A percentile compares a stretch with the other conserved stretches of the same genome.
phyloP scores from a whole-genome alignment of 768 basidiomycete genomes.

The Pisolithus albus region DNA sequence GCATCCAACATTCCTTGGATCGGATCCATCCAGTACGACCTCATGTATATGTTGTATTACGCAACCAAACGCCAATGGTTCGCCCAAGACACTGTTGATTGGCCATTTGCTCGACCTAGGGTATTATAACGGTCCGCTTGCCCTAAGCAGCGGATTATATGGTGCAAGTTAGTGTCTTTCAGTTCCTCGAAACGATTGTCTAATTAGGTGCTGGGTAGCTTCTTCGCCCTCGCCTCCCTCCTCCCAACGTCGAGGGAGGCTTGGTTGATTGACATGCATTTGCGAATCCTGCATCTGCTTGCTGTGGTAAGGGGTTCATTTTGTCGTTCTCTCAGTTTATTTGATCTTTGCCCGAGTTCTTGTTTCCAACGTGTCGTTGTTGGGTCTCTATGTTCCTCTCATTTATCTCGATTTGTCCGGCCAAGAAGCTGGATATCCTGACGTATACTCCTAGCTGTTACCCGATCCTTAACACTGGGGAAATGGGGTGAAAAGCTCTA shows the following conservation, averaged over 20 bases:
- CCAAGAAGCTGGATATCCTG: slow-evolving; percentile 3
- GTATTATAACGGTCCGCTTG: slow-evolving; percentile 7
- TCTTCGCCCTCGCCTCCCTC: slow-evolving; percentile 40
- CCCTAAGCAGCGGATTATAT: slow-evolving; percentile 1
- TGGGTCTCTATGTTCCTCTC: slow-evolving; percentile 1
- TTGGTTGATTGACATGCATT: slow-evolving; percentile 48
- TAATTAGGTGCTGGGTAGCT: slow-evolving; percentile 5
- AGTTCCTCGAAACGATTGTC: slow-evolving; percentile 18
- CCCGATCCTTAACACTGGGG: no score
- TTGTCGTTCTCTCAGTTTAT: background rate
- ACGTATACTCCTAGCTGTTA: no score
- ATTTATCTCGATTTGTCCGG: slow-evolving; percentile 5
- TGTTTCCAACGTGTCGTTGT: slow-evolving; percentile 3
- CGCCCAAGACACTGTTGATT: slow-evolving; percentile 4
- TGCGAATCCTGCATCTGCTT: slow-evolving; percentile 18
- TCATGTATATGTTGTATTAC: slow-evolving; percentile 16
- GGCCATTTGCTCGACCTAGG: slow-evolving; percentile 6
- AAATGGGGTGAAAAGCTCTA: no score
- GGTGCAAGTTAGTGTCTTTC: background rate
- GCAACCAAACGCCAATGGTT: slow-evolving; percentile 20
- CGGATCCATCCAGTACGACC: slow-evolving; percentile 16
- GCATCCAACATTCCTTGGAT: slow-evolving; percentile 21
- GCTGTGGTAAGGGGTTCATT: background rate
- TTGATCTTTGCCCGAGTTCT: background rate
- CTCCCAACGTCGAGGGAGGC: slow-evolving; percentile 43